Percentiles rank a stretch among this genome's conserved stretches.
Evolutionary conservation across 139 green algal genomes (phyloP).

Genomic region (Prasinococcaceae sp.): DNA sequence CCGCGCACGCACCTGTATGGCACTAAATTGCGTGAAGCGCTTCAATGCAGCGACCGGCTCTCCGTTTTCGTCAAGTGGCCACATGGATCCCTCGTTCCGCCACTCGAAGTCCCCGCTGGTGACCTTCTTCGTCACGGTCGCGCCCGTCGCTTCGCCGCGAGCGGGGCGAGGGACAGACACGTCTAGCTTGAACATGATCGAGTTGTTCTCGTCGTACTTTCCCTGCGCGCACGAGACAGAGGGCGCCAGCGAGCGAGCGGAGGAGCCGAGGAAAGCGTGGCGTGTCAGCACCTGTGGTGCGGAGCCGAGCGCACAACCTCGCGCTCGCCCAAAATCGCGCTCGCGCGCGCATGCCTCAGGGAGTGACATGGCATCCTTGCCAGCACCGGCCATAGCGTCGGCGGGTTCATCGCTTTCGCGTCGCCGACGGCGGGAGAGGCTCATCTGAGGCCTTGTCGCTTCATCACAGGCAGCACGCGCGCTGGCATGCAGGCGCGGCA

Average conservation of each 20-base stretch:
- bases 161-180: no score
- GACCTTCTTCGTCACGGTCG: slow-evolving; percentile 28
- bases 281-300: no score
- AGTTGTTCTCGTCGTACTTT: slow-evolving; percentile 57
- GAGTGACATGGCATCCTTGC: neutral
- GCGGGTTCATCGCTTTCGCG: neutral
- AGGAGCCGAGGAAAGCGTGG: no score
- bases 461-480: neutral
- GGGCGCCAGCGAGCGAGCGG: no score
- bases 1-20: slow-evolving; percentile 4
- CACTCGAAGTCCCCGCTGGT: slow-evolving; percentile 50
- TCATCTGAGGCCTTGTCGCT: neutral
- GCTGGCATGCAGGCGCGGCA: neutral
- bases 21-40: slow-evolving; percentile 26
- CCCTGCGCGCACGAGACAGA: no score
- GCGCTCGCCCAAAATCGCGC: neutral
- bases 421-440: neutral
- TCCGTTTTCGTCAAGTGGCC: slow-evolving; percentile 34
- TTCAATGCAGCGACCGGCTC: no score
- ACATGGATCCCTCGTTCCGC: slow-evolving; percentile 67
- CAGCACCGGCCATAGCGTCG: neutral
- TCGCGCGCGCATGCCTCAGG: neutral
- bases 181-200: slow-evolving; percentile 50
- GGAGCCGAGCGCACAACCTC: no score
- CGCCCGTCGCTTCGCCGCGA: slow-evolving; percentile 28